Base-by-base conservation (phyloP, 257 asterid genomes). In the Scutellaria galericulata region DNA sequence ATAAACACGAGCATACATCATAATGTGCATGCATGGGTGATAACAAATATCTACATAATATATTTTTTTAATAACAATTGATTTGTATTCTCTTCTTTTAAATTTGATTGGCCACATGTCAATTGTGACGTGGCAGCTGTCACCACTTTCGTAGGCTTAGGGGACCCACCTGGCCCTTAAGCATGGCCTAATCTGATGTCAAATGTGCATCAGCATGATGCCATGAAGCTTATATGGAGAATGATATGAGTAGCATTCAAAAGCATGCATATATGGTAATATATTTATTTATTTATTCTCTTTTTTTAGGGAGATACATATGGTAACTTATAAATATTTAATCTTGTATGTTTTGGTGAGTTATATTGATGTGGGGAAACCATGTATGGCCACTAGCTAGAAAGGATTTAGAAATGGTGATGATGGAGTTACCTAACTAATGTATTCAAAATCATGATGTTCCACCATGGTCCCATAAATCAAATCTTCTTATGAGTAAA, bases 161-260 rank as follows among this genome's bases (percentile, higher is more conserved):
- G 63, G 74, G 72, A 24, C 68, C 72, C 66, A 27, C 70, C 64
- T 31, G 42, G 58, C 63, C 71, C 63, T 14, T 13, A 46, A 71
- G 80, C 86, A 72, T 65, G 78, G 78, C 65, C 70, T 27, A 9
- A 55, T 27, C 18, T 80, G 83, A 83, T 70, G 85, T 75, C 82
- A 77, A 31, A 4, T 40, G 54, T 72, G 68, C 87, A 59, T 83
- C 83, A 75, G 72, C 88, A 73, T 75, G 85, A 81, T 81, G 73
- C 9, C 20, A 68, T 45, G 18, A 55, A 70, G 7, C 37, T 9
- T 11, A 52, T 45, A 71, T 48, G 57, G 71, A 62, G 44, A 64
- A 59, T 10, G 27, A 42, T 44, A 70, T 71, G 59, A 76, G 68
- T 44, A 22, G 45, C 70, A 77, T 48, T 54, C 27, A 41, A 46